Base-by-base conservation (phyloP, 2,329 filamentous ascomycete genomes). In the Diaporthe sp. region DNA sequence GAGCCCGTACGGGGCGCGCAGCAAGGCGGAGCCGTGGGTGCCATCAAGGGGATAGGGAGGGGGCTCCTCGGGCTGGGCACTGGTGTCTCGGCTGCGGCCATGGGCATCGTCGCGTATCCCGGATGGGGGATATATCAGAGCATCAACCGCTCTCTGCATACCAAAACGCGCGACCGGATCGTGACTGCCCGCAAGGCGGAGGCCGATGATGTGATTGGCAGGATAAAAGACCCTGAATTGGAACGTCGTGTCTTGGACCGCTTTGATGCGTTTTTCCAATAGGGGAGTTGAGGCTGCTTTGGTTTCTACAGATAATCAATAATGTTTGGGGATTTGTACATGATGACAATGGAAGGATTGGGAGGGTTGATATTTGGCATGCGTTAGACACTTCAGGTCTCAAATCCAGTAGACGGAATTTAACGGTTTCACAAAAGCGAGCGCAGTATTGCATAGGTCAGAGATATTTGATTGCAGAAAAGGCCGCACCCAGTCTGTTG, bases 61-160 rank as follows among this genome's bases (percentile, higher is more conserved):
- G 59, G 59, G 13, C 59, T 62, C 4, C 39, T 46, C 46, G 59
- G 59, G 4, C 39, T 62, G 7, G 3, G 39, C 39, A 62, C 59
- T 31, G 59, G 59, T 0, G 37, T 62, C 6, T 44, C 59, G n/a
- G 28, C 59, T 3, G 59, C 59, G 12, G 59, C 39, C 22, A 46
- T 62, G 59, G 59, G 59, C 25, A 13, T 62, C 59, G 59, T 62
- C 25, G 59, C 59, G 17, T 62, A 62, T 19, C 59, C 59, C 9
- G 59, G 59, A 8, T 62, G 39, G 39, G 59, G 59, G 3, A 46
- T 62, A 31, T 62, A 62, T 62, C 59, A 62, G 39, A 62, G 59
- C 59, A 62, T 62, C 19, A 17, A 62, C 3, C 59, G 59, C 39
- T 62, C 59, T 44, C 59, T 62, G 25, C 59, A 62, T n/a, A 62